Evolutionary conservation across 176 grass and related monocot species (phyloP), one percentile per base, ranked within the genome.

Genomic region (Metroxylon sagu): DNA sequence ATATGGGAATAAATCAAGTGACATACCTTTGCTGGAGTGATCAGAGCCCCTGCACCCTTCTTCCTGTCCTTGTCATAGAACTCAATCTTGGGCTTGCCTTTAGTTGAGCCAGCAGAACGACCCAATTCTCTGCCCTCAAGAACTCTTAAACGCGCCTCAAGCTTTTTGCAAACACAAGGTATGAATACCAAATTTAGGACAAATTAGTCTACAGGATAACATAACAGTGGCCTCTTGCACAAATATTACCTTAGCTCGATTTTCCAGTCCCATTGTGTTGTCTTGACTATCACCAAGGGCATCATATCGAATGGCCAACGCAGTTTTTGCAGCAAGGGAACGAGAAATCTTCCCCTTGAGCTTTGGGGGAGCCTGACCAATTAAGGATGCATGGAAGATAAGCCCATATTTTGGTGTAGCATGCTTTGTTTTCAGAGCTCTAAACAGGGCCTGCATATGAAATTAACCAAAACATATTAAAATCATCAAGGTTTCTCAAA

Each of bases 381-480:
- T 81, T 82, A 95, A 68, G 29, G 89, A 95, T 54, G 89, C 89
- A 80, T 95, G 89, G 57, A 80, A 95, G 76, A 95, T 86, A 70
- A 95, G 85, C 10, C 82, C 89, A 75, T 95, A 95, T 49, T 95
- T 95, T n/a, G 89, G 85, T n/a, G 85, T 95, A 55, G 85, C 54
- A 39, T 89, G 89, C 55, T 95, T 95, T 10, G 85, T 71, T 82
- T 89, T 95, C 58, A 95, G 69, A 71, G 85, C 85, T 89, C 85
- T 85, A 64, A 95, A 95, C 43, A 95, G 83, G 18, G 89, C 89
- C 79, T 95, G 72, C 18, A 65, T 4, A 84, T n/a, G 54, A 48
- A 3, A 14, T 52, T 23, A 23, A 23, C 1, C 21, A 23, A 23
- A 23, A 23, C 21, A 23, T 23, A 23, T 23, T 23, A 23, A 23